Base-by-base conservation (phyloP, 225 moss, liverwort and hornwort genomes). In the Marchantia polymorpha region DNA sequence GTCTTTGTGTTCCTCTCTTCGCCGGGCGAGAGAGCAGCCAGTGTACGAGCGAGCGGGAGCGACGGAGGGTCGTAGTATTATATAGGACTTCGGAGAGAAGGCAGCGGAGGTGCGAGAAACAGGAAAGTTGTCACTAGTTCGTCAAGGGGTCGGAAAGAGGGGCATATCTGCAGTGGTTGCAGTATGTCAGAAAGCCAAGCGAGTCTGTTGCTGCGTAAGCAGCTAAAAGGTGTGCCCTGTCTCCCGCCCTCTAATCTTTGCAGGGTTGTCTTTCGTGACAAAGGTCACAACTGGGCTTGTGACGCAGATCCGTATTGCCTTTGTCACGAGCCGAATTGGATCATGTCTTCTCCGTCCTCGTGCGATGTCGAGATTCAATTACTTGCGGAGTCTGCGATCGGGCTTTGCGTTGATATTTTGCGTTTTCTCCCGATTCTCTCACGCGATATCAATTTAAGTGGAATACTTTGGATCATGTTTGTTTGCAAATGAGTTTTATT, bases 181-280 rank as follows among this genome's bases (percentile, higher is more conserved):
- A 83, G 84, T 46, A 87, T 87, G 87, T 84, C 87, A 80, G 87
- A 82, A 77, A 87, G 84, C 55, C 87, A 87, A 75, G 87, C 87
- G 53, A 87, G 87, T 82, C 79, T 87, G 69, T 31, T 87, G 82
- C 76, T 87, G 48, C 87, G 87, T 46, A 87, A 87, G 87, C 87
- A 87, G 82, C 87, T 87, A 50, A 87, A 87, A 80, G 86, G 85
- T 86, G 48, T 68, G 79, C 19, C 10, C 30, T 54, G 71, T 52
- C 3, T 31, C 30, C 8, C 52, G 7, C 20, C 26, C 55, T n/a
- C 54, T 66, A 52, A n/a, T 10, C 52, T 69, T 52, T 53, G 53
- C 56, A 54, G 26, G 51, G 51, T 17, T 75, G 10, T n/a, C 50
- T 65, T 20, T 39, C 17, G 17, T 71, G 12, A n/a, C n/a, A 50